Evolutionary conservation across 148 eudicot species (phyloP), one percentile per base, ranked within the genome.

Genomic region (Amaranthus hypochondriacus): DNA sequence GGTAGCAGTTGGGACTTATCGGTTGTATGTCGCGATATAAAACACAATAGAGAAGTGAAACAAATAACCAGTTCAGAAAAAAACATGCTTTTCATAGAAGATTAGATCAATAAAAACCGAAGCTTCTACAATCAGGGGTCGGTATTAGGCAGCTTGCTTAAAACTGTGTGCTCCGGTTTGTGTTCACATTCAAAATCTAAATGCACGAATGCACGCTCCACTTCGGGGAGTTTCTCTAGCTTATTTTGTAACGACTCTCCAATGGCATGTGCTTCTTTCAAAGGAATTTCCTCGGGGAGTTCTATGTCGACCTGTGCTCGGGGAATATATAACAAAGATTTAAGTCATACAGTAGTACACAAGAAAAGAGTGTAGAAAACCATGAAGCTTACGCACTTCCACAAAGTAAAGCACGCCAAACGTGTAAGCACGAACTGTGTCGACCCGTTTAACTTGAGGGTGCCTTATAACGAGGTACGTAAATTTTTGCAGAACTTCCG

Each of bases 381-480:
- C 64, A 54, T 51, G 63, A 66, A 66, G 11, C 56, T 54, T 12
- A 76, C 92, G 56, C 55, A 93, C 98, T 97, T 94, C 98, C 47
- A 94, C 98, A 66, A 91, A 91, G 79, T 94, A 94, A 48, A 94
- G 86, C 21, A 84, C 95, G 9, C 98, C 98, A 68, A 94, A 86
- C 14, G 98, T 94, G 83, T 94, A 94, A 56, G 98, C 98, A 5
- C 97, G 95, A 59, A 94, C 89, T 15, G 98, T 94, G 81, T 94
- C 98, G n/a, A 94, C 70, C 4, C 97, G 96, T 79, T 90, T 89
- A 64, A 94, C 86, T 63, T 77, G 79, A 63, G 98, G 97, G 78
- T 94, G 97, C 60, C 92, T 75, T 64, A 90, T 68, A 53, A 87
- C 98, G 10, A 94, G 92, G 81, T 94, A 94, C 0, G 98, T 92